phyloP scores from a whole-genome alignment of 129 eudicot species.

The Ambrosia trifida region DNA sequence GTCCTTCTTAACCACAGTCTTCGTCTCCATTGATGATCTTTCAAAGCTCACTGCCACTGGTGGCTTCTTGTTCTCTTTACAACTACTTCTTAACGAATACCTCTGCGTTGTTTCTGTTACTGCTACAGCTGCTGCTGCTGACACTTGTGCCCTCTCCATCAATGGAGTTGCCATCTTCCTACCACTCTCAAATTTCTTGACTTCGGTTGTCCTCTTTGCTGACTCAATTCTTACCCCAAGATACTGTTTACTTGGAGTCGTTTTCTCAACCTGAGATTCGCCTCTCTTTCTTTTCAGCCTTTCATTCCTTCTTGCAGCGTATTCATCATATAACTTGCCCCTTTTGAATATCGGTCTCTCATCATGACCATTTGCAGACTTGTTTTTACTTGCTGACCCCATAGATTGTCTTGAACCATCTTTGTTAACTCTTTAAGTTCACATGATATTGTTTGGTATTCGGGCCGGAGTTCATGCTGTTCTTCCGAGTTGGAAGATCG shows the following conservation, averaged over 20 bases:
- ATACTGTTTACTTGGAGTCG: slow-evolving; percentile 40
- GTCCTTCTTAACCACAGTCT: slow-evolving; percentile 43
- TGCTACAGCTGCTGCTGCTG: background rate
- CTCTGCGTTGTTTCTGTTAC: slow-evolving; percentile 28
- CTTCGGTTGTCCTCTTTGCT: slow-evolving; percentile 50
- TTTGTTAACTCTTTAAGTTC: slow-evolving; percentile 61
- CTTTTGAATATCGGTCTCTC: slow-evolving; percentile 61
- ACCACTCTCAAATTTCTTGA: slow-evolving; percentile 45
- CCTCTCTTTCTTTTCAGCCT: slow-evolving; percentile 70
- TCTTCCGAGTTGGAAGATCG: slow-evolving; percentile 35
- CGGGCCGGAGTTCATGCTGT: slow-evolving; percentile 47
- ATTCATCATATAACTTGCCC: slow-evolving; percentile 80
- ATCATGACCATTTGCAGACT: slow-evolving; percentile 15
- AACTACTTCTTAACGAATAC: slow-evolving; percentile 70
- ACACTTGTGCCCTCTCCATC: slow-evolving; percentile 49
- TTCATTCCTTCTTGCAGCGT: slow-evolving; percentile 74
- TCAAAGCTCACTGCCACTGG: slow-evolving; percentile 47
- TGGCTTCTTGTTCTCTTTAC: slow-evolving; percentile 76
- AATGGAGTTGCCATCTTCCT: slow-evolving; percentile 53
- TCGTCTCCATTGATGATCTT: slow-evolving; percentile 39
- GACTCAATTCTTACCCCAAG: slow-evolving; percentile 76
- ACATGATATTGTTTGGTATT: slow-evolving; percentile 60
- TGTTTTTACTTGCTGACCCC: slow-evolving; percentile 25
- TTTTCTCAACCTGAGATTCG: slow-evolving; percentile 48
- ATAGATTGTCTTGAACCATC: slow-evolving; percentile 51